phyloP scores from a whole-genome alignment of 1,139 yeast genomes.

The Suhomyces anneliseae region DNA sequence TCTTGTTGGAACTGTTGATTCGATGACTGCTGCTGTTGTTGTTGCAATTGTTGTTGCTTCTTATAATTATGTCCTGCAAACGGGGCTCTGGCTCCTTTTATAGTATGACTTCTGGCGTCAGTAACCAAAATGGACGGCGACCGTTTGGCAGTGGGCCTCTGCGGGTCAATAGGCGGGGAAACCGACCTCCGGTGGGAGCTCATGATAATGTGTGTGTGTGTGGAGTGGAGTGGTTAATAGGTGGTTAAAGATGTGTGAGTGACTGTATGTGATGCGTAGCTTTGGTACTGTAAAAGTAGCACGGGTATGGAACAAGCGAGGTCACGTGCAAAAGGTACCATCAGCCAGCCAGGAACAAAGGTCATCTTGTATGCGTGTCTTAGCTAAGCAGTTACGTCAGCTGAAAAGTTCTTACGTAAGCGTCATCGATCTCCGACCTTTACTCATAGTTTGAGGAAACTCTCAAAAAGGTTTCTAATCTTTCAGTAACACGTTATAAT shows the following conservation, averaged over 20 bases:
- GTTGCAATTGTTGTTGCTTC: slow-evolving; percentile 31
- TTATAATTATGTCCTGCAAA: slow-evolving; percentile 66
- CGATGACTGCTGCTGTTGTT: slow-evolving; percentile 12
- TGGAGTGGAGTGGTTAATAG: not conserved
- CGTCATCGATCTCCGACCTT: no score
- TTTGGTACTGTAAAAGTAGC: not conserved
- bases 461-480: no score
- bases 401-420: not conserved
- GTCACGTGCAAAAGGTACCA: not conserved
- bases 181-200: slow-evolving; percentile 4
- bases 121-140: slow-evolving; percentile 94
- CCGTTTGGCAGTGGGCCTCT: slow-evolving; percentile 74
- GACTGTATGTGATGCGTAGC: no score
- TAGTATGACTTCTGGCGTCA: slow-evolving; percentile 66
- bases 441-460: no score
- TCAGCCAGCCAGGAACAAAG: no score
- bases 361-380: no score
- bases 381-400: no score
- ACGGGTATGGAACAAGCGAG: no score
- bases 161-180: slow-evolving; percentile 10
- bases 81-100: slow-evolving; percentile 72
- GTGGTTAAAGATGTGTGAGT: not conserved
- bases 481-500: slow-evolving; percentile 12
- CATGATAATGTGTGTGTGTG: slow-evolving; percentile 1
- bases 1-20: slow-evolving; percentile 17